Evolutionary conservation across 2,329 filamentous ascomycete genomes (phyloP).

Genomic region (Aspergillus pseudoviridinutans): DNA sequence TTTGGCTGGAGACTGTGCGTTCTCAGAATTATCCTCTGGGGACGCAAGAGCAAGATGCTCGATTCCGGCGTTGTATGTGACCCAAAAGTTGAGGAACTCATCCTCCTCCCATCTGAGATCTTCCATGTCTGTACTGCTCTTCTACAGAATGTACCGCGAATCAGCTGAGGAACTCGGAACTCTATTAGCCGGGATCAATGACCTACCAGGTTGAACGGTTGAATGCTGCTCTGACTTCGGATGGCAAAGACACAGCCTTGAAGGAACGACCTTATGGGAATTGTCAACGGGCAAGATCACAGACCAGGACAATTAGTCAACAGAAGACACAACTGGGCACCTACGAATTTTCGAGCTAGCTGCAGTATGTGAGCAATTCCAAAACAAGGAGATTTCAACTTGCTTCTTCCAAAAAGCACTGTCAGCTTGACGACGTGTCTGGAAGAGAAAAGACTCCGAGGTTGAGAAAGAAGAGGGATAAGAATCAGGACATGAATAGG

Average conservation of each 20-base stretch:
- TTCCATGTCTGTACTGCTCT: background rate
- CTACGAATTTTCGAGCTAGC: background rate
- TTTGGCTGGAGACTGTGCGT: background rate
- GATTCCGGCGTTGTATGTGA: background rate
- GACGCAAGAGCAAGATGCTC: background rate
- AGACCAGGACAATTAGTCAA: background rate
- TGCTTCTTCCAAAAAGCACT: background rate
- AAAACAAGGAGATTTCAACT: background rate
- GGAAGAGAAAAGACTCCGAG: background rate
- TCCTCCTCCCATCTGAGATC: background rate
- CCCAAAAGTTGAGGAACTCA: background rate
- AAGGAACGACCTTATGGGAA: background rate
- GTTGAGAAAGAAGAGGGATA: background rate
- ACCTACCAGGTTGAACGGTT: background rate
- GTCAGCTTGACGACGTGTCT: background rate
- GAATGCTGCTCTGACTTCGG: background rate
- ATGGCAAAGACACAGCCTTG: background rate
- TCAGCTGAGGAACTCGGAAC: background rate
- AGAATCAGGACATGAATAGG: background rate
- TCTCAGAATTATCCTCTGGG: background rate
- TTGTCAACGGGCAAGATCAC: background rate
- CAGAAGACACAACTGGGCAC: background rate
- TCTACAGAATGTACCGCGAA: background rate
- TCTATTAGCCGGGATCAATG: background rate
- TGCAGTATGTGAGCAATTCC: background rate